Conservation (phyloP, 2,329 filamentous ascomycete genomes). For the Aspergillus sp. region DNA sequence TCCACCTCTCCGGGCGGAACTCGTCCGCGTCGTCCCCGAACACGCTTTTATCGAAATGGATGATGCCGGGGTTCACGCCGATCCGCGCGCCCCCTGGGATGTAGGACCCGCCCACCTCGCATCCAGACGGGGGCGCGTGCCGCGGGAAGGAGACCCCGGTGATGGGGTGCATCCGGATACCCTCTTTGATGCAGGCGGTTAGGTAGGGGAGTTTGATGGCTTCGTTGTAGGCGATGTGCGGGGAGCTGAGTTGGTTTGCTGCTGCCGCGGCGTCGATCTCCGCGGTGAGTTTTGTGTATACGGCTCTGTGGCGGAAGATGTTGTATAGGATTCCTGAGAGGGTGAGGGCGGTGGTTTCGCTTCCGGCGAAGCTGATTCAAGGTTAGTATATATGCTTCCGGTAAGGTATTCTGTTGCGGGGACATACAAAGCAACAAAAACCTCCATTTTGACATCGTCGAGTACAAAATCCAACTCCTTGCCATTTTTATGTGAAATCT, state of each 20-base stretch:
- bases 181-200: conserved; percentile 53
- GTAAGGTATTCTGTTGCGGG: too few relatives aligned
- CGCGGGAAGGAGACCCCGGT: conserved; percentile 25
- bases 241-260: background rate
- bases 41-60: background rate
- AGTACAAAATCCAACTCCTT: conserved; percentile 30
- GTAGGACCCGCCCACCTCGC: conserved; percentile 8
- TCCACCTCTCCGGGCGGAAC: background rate
- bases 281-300: conserved; percentile 15
- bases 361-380: conserved; percentile 29
- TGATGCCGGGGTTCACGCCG: background rate
- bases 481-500: conserved; percentile 29
- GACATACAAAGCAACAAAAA: conserved; percentile 30
- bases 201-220: conserved; percentile 45
- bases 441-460: conserved; percentile 29
- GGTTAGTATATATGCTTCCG: too few relatives aligned
- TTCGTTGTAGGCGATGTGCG: conserved; percentile 20
- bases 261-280: conserved; percentile 8
- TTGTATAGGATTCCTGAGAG: conserved; percentile 38
- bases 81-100: background rate
- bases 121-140: conserved; percentile 13
- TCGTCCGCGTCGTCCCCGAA: background rate
- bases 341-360: conserved; percentile 36
- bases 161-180: conserved; percentile 43
- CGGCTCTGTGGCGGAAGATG: conserved; percentile 33